Percentiles rank a stretch among this genome's conserved stretches.
Evolutionary conservation across 768 basidiomycete genomes (phyloP).

Genomic region (Lactarius sanguifluus): DNA sequence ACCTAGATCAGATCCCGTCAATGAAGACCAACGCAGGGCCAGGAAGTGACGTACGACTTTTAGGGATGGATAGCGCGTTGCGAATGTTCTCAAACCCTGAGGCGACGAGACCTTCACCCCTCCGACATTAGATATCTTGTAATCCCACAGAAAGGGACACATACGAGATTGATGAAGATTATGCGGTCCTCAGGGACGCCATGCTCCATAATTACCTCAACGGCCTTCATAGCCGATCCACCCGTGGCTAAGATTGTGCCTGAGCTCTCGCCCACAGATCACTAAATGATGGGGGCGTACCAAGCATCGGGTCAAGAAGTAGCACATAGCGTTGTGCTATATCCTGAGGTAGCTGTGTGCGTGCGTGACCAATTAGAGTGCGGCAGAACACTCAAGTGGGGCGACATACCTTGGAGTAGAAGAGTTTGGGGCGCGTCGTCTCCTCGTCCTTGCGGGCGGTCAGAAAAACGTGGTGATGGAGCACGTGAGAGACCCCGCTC

Average conservation of each 20-base stretch:
- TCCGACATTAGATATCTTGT: neutral
- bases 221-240: slow-evolving; percentile 96
- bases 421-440: slow-evolving; percentile 89
- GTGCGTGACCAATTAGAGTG: neutral
- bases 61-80: slow-evolving; percentile 66
- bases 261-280: slow-evolving; percentile 2
- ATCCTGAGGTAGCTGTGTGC: slow-evolving; percentile 80
- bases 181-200: slow-evolving; percentile 94
- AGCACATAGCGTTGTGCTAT: slow-evolving; percentile 90
- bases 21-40: neutral
- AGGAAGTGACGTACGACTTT: slow-evolving; percentile 60
- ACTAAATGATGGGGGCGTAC: slow-evolving; percentile 43
- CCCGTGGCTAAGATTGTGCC: slow-evolving; percentile 69
- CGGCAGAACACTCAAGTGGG: neutral
- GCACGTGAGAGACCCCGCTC: slow-evolving; percentile 31
- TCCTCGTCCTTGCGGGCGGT: slow-evolving; percentile 75
- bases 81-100: slow-evolving; percentile 84
- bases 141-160: slow-evolving; percentile 31
- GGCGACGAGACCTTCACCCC: slow-evolving; percentile 75
- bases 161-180: slow-evolving; percentile 89
- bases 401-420: slow-evolving; percentile 71
- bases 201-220: slow-evolving; percentile 89
- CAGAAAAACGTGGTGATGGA: slow-evolving; percentile 8
- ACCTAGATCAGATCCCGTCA: slow-evolving; percentile 48
- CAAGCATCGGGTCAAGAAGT: slow-evolving; percentile 96